Evolutionary conservation across 192 early-diverging fungal genomes (phyloP).

Genomic region (Obelidium mucronatum): DNA sequence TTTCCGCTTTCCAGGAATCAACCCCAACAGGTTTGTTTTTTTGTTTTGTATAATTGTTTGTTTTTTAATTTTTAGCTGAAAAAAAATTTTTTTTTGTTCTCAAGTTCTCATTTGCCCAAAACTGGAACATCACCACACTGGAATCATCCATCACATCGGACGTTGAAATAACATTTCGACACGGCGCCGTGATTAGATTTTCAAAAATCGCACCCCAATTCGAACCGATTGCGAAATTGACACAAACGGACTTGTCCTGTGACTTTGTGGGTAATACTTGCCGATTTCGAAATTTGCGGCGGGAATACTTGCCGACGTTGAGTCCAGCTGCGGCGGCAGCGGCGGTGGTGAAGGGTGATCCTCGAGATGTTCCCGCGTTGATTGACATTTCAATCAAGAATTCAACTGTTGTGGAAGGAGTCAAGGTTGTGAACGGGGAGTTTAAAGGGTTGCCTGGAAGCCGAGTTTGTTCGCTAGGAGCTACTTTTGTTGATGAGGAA

Average conservation of each 20-base stretch:
- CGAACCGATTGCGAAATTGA: background rate
- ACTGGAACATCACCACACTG: constrained; percentile 26
- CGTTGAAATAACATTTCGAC: constrained; percentile 22
- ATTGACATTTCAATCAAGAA: background rate
- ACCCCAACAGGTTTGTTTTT: constrained; percentile 31
- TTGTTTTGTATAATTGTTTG: background rate
- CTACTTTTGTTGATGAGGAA: too few relatives aligned
- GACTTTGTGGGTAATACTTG: background rate
- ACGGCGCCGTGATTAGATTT: too few relatives aligned
- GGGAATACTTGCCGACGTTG: background rate
- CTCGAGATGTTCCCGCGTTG: background rate
- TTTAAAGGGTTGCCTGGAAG: constrained; percentile 5
- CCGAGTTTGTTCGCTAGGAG: background rate
- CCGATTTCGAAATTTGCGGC: background rate
- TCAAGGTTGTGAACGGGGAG: background rate
- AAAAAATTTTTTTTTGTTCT: background rate
- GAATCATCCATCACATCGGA: background rate
- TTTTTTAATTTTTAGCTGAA: background rate
- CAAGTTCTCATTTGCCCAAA: constrained; percentile 31
- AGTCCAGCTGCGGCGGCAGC: background rate
- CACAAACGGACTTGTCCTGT: background rate
- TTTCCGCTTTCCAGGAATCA: constrained; percentile 39
- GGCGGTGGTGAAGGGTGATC: background rate
- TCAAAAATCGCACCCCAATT: background rate
- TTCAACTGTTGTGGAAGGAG: background rate